Base-by-base conservation (phyloP, 345 rosid genomes). In the Geranium rotundifolium region DNA sequence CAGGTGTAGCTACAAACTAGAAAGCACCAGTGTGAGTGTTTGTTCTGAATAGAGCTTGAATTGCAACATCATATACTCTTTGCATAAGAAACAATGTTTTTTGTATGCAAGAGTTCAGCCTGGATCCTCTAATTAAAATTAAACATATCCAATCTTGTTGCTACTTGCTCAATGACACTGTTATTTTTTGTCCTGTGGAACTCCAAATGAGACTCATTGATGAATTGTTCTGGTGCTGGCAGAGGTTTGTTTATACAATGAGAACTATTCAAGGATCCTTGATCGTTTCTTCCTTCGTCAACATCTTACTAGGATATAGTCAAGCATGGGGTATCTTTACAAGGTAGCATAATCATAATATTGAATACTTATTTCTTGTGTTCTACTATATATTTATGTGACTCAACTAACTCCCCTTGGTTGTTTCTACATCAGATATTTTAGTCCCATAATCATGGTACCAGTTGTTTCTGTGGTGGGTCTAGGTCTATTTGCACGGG, bases 201-300 rank as follows among this genome's bases (percentile, higher is more conserved):
- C 41, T 34, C 10, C 10, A 8, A 4, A 34, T 4, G 41, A 23
- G 41, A 60, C 58, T 23, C 31, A 17, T 59, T 62, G 56, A 60
- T 65, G 59, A 39, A 60, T 64, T 23, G 18, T 70, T 29, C 16
- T 34, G 65, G 59, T 72, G 60, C 23, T 69, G 79, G 77, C 85
- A 93, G 99, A 82, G 92, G 72, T 93, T 93, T 71, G 69, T 66
- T 39, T 81, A 73, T 69, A 77, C 79, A 7, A 90, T 93, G 46
- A 86, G 99, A 77, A 87, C 95, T 17, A 79, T 93, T 70, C 99
- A 93, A 71, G 97, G 99, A 66, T 88, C 97, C 3, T 60, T 93
- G 14, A 93, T 93, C 65, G 83, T 93, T 74, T 83, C 92, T 56
- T 88, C 99, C 2, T 88, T 93, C 58, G 37, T 86, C 72, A 90